Base-by-base conservation (phyloP, 306 rosid species). In the Gillenia trifoliata region DNA sequence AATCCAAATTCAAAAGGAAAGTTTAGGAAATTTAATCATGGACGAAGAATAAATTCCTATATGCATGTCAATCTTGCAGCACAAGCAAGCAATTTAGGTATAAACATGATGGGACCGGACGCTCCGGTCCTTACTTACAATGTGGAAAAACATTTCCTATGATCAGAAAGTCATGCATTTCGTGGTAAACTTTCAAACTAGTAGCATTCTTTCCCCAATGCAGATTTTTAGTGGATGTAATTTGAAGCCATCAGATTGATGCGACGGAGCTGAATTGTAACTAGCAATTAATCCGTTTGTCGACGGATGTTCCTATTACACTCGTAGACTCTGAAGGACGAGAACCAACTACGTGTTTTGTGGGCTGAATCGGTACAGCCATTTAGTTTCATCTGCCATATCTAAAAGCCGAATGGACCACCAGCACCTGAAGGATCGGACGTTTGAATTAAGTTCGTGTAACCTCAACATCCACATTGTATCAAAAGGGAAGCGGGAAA, bases 401-500 rank as follows among this genome's bases (percentile, higher is more conserved):
- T 56, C 78, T 74, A 82, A 65, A 75, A 47, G 40, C 92, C 89
- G 43, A 71, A n/a, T 67, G 92, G 80, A n/a, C n/a, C n/a, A 54
- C 86, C 78, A 25, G 75, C 75, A 78, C 89, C 90, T 91, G 85
- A 80, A 81, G 33, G 20, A 81, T 70, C 66, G 71, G 52, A 64
- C 31, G 49, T 49, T 28, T 23, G 11, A 34, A 80, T 54, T 60
- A 34, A 78, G 47, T 60, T 22, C 33, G 3, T 6, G 25, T 78
- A 60, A 76, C 62, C 62, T 81, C 66, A 40, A 55, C 43, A 11
- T 31, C 25, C 34, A 22, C 12, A 72, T 25, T 52, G 5, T 17
- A 61, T 13, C 20, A n/a, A 38, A 49, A 49, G 31, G 19, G 45
- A 30, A 31, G 43, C 70, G 47, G 8, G 31, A n/a, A 26, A 61